Percentiles rank a stretch among this genome's conserved stretches.
Evolutionary conservation across 129 eudicot species (phyloP).

Genomic region (Escallonia herrerae): DNA sequence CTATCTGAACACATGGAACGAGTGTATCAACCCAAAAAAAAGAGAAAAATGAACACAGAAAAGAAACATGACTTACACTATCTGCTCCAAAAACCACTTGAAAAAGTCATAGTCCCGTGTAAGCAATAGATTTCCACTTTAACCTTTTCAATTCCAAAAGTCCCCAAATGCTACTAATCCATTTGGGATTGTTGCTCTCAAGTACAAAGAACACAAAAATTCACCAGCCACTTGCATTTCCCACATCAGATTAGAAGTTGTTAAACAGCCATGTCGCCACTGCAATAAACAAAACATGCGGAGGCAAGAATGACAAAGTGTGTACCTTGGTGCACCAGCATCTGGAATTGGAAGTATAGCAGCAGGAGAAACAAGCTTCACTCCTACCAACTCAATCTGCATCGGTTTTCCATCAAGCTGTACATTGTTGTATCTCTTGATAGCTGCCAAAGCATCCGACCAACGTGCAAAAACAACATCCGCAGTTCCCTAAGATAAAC

Average conservation of each 20-base stretch:
- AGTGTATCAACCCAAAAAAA: no score
- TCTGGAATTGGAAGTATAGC: conserved; percentile 19
- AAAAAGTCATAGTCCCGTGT: no score
- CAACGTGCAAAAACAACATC: conserved; percentile 56
- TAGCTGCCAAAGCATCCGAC: conserved; percentile 68
- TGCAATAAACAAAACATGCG: background rate
- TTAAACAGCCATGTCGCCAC: background rate
- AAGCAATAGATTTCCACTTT: background rate
- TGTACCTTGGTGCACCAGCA: conserved; percentile 25
- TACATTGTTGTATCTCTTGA: conserved; percentile 55
- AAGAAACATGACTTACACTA: no score
- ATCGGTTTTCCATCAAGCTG: conserved; percentile 79
- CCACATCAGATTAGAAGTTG: background rate
- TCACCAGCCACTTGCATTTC: background rate
- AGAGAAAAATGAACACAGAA: no score
- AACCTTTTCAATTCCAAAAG: no score
- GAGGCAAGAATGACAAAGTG: background rate
- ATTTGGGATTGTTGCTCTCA: background rate
- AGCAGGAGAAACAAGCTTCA: conserved; percentile 29
- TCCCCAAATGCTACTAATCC: background rate
- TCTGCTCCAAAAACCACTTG: no score
- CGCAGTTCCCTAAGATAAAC: conserved; percentile 53
- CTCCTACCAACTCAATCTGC: conserved; percentile 62
- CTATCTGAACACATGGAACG: no score
- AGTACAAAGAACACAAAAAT: background rate